Evolutionary conservation across 2,329 filamentous ascomycete genomes (phyloP).

Genomic region (Botrytis fragariae): DNA sequence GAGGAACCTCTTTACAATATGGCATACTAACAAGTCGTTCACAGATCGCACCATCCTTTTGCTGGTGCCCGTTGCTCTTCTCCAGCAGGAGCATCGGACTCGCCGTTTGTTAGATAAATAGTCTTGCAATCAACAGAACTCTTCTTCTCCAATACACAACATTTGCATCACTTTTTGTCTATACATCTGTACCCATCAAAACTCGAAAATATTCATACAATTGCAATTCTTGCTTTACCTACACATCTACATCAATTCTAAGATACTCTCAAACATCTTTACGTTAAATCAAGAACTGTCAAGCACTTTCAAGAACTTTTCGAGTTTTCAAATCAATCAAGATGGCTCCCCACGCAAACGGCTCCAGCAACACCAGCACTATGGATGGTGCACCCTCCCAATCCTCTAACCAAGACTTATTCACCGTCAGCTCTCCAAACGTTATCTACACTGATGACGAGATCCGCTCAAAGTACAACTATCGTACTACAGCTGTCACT

Average conservation of each 20-base stretch:
- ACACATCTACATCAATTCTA: conserved; percentile 20
- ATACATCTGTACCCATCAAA: conserved; percentile 15
- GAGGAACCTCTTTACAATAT: neutral
- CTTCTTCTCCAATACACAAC: conserved; percentile 19
- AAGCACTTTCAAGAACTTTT: conserved; percentile 20
- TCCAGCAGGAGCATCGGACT: conserved; percentile 78
- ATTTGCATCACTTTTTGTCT: conserved; percentile 20
- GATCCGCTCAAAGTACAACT: conserved; percentile 93
- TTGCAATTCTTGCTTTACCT: conserved; percentile 12
- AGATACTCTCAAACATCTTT: conserved; percentile 7
- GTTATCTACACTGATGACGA: conserved; percentile 84
- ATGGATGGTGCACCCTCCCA: conserved; percentile 49
- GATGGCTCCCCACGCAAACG: conserved; percentile 93
- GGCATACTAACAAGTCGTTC: conserved; percentile 7
- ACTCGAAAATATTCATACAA: conserved; percentile 32
- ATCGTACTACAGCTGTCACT: conserved; percentile 86
- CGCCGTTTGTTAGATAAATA: conserved; percentile 55
- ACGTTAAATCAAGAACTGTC: conserved; percentile 18
- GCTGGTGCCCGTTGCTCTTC: conserved; percentile 93
- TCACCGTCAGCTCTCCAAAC: conserved; percentile 88
- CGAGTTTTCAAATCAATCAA: conserved; percentile 40
- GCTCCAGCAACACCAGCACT: conserved; percentile 55
- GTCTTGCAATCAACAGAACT: conserved; percentile 4
- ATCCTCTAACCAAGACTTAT: conserved; percentile 58
- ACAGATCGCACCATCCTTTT: conserved; percentile 90